These are phyloP conservation scores for Ophidiomyces ophidiicola DNA, from an alignment of 2,329 filamentous ascomycete species.

Conservation along the genomic window DNA sequence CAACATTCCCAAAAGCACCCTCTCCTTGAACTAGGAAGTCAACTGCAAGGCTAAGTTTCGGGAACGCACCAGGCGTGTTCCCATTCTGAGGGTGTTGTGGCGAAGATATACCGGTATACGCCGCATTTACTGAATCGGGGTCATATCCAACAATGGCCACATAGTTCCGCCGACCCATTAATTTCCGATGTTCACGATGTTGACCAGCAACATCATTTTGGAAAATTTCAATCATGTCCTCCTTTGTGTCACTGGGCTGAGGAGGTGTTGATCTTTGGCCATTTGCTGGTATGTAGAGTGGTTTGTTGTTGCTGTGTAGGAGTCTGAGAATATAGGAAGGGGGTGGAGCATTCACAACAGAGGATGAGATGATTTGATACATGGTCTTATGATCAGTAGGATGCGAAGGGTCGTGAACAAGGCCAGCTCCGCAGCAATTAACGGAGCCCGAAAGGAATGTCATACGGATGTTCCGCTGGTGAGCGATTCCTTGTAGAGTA, in stretches of 20 bases:
- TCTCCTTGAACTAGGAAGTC: constrained; percentile 97
- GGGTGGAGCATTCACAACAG: constrained; percentile 81
- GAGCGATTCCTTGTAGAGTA: constrained; percentile 85
- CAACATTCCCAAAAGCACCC: constrained; percentile 63
- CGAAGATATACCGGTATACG: constrained; percentile 27
- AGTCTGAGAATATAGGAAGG: constrained; percentile 79
- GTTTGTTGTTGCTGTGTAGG: constrained; percentile 78
- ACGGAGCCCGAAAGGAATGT: constrained; percentile 89
- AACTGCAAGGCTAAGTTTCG: constrained; percentile 71
- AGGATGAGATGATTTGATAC: constrained; percentile 93
- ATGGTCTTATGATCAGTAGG: constrained; percentile 96
- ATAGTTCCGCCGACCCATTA: constrained; percentile 91
- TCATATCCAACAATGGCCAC: constrained; percentile 90
- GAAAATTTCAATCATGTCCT: constrained; percentile 99
- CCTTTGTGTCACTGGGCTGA: constrained; percentile 75
- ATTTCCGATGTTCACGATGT: constrained; percentile 68
- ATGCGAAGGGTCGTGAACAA: constrained; percentile 85
- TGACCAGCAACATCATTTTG: constrained; percentile 81
- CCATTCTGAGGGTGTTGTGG: constrained; percentile 15
- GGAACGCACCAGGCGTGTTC: constrained; percentile 25
- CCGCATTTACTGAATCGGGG: constrained; percentile 56
- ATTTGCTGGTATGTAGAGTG: constrained; percentile 81
- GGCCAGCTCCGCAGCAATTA: constrained; percentile 78
- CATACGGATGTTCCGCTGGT: constrained; percentile 92
- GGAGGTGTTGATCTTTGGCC: constrained; percentile 58